Conservation (phyloP, 2,329 filamentous ascomycete genomes). For the Teratosphaeria zuluensis region DNA sequence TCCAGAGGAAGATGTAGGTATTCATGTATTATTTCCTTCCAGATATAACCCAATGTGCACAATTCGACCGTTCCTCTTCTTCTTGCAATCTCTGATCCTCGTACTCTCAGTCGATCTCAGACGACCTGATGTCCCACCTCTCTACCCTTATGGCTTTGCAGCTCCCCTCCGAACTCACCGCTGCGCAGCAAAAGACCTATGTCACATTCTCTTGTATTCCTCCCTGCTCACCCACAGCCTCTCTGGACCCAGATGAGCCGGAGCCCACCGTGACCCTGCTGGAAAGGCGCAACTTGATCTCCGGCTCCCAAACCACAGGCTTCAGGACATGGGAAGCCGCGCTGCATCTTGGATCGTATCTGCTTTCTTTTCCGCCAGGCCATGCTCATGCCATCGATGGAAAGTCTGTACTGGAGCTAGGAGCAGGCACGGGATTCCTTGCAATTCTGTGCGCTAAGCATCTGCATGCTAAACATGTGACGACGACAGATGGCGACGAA, state of each 20-base stretch:
- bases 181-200: slow-evolving; percentile 63
- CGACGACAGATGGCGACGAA: slow-evolving; percentile 66
- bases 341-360: slow-evolving; percentile 60
- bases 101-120: slow-evolving; percentile 62
- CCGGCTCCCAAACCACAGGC: slow-evolving; percentile 63
- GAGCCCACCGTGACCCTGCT: slow-evolving; percentile 48
- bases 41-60: neutral
- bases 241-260: slow-evolving; percentile 8
- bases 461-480: slow-evolving; percentile 49
- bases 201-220: slow-evolving; percentile 55
- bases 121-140: slow-evolving; percentile 64
- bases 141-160: slow-evolving; percentile 55
- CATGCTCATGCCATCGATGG: slow-evolving; percentile 35
- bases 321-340: slow-evolving; percentile 75
- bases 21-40: neutral
- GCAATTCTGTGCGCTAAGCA: slow-evolving; percentile 64
- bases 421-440: slow-evolving; percentile 66
- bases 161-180: slow-evolving; percentile 52
- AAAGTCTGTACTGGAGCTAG: slow-evolving; percentile 60
- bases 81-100: slow-evolving; percentile 16
- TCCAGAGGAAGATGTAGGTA: slow-evolving; percentile 78
- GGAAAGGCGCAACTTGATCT: slow-evolving; percentile 60
- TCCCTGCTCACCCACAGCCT: slow-evolving; percentile 6
- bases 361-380: slow-evolving; percentile 36
- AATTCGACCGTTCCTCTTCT: slow-evolving; percentile 4